phyloP scores from a whole-genome alignment of 2,329 filamentous ascomycete genomes.

The Podosphaera xanthii region DNA sequence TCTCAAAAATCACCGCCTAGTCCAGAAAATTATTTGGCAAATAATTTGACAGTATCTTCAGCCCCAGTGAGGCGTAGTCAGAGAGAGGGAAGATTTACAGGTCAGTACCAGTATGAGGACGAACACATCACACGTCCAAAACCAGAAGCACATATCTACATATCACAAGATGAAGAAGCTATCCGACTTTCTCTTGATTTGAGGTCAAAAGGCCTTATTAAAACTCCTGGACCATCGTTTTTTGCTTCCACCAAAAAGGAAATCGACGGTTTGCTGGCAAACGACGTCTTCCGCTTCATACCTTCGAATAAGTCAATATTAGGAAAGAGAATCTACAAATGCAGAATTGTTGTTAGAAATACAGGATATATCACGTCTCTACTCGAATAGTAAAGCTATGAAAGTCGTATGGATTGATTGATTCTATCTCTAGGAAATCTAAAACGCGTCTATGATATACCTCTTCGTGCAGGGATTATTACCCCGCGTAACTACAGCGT shows the following conservation, averaged over 20 bases:
- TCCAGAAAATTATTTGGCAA: neutral
- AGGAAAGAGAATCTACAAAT: neutral
- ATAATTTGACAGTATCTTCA: neutral
- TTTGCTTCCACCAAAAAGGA: neutral
- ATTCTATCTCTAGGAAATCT: too few relatives aligned
- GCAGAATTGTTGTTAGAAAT: constrained; percentile 1
- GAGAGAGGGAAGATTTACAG: neutral
- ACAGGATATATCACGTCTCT: too few relatives aligned
- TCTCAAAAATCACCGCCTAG: neutral
- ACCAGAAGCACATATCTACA: neutral
- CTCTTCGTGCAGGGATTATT: too few relatives aligned
- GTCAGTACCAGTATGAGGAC: neutral
- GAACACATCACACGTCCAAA: neutral
- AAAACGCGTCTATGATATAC: too few relatives aligned
- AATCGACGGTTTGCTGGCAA: neutral
- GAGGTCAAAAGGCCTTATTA: neutral
- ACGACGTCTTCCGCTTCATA: neutral
- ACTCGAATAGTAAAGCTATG: too few relatives aligned
- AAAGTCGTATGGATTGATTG: too few relatives aligned
- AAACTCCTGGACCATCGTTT: neutral
- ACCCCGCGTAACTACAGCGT: too few relatives aligned
- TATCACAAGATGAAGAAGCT: neutral
- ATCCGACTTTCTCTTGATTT: neutral
- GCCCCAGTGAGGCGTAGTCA: neutral
- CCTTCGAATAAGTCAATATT: neutral